A percentile compares a stretch with the other conserved stretches of the same genome.
phyloP scores from a whole-genome alignment of 1,139 yeast genomes.

The Geotrichum aggregatum region DNA sequence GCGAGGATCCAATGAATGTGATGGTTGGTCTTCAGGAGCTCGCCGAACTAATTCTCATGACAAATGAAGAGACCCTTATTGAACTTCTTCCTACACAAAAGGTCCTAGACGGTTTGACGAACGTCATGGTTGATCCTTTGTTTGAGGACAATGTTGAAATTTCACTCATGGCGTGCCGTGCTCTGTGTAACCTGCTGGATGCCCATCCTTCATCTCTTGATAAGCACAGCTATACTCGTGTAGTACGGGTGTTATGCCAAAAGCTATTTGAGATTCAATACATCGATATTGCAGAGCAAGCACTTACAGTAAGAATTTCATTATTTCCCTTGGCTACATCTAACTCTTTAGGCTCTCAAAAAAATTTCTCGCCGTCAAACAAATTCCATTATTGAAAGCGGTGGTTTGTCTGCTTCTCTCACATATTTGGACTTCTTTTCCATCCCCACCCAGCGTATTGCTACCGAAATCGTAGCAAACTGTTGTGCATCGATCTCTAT shows the following conservation, averaged over 20 bases:
- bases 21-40: slow-evolving; percentile 42
- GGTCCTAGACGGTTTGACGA: slow-evolving; percentile 54
- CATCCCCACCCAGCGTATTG: slow-evolving; percentile 82
- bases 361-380: slow-evolving; percentile 40
- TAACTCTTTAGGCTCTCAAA: slow-evolving; percentile 33
- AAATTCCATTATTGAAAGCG: slow-evolving; percentile 41
- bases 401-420: slow-evolving; percentile 65
- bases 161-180: slow-evolving; percentile 78
- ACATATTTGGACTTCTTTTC: slow-evolving; percentile 84
- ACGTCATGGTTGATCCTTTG: slow-evolving; percentile 54
- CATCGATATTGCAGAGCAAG: slow-evolving; percentile 92
- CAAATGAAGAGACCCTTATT: slow-evolving; percentile 37
- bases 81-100: slow-evolving; percentile 54
- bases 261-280: slow-evolving; percentile 72
- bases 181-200: slow-evolving; percentile 77
- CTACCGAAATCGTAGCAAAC: slow-evolving; percentile 72
- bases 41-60: slow-evolving; percentile 38
- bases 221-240: slow-evolving; percentile 62
- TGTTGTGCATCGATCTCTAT: slow-evolving; percentile 54
- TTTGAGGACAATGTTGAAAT: slow-evolving; percentile 69
- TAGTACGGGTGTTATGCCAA: slow-evolving; percentile 60
- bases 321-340: neutral
- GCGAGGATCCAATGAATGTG: slow-evolving; percentile 46
- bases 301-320: slow-evolving; percentile 55
- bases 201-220: slow-evolving; percentile 65